Evolutionary conservation across 352 stramenopile genomes (phyloP), one percentile per base, ranked within the genome.

Genomic region (Globisporangium paddicum): DNA sequence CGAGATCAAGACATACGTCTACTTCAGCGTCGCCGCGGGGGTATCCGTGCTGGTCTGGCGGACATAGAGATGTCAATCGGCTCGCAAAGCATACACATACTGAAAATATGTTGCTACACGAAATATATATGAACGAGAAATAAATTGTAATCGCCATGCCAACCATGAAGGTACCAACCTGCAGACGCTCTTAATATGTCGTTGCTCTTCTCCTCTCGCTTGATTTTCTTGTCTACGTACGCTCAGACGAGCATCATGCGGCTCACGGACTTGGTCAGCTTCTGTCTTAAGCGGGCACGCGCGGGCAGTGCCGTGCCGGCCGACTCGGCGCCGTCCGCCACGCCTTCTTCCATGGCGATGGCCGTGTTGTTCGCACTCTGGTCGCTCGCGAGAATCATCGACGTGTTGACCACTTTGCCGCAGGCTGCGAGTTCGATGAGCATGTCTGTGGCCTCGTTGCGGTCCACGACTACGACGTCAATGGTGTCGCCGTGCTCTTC

Each of bases 1-100:
- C 68, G 90, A 98, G 67, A 97, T 98, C 66, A 98, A 98, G 66
- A 97, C 89, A 16, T 98, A 98, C 70, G 91, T 98, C 46, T 98
- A 98, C 75, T 97, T 98, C 52, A 96, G 88, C 52, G 90, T 98
- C 23, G 87, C 90, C 0, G 78, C 88, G 0, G 89, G 92, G 2
- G 90, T 98, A 37, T 97, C 89, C 21, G 86, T 98, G 18, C 72
- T 98, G 8, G 75, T 98, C 13, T 98, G 93, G 92, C 90, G 71
- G 53, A 90, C 83, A n/a, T 96, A 54, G 45, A 5, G 8, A 37
- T 32, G 42, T 21, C 13, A n/a, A 30, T 50, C 5, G 5, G 11
- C 26, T 34, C 9, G 38, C 38, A 6, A 21, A 14, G 9, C 38
- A 44, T 34, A 44, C 41, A 38, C 16, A 49, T 16, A 26, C 23